Evolutionary conservation across 352 stramenopile genomes (phyloP).

Genomic region (Phytophthora capsici): DNA sequence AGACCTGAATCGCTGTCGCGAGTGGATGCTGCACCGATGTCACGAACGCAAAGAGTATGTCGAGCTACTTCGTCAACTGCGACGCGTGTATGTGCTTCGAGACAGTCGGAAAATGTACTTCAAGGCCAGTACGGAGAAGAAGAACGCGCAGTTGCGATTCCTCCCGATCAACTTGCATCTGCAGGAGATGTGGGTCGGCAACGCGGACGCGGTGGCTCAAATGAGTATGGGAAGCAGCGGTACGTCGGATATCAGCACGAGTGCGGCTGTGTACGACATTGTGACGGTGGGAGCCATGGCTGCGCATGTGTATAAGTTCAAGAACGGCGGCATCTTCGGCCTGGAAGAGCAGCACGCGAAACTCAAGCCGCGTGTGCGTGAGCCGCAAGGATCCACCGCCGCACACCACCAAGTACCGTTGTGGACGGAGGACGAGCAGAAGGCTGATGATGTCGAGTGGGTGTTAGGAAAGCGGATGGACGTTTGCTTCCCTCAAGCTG

Average conservation of each 20-base stretch:
- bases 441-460: slow-evolving; percentile 79
- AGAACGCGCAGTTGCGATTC: slow-evolving; percentile 80
- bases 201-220: slow-evolving; percentile 46
- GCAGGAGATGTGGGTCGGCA: slow-evolving; percentile 88
- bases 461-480: slow-evolving; percentile 85
- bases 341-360: slow-evolving; percentile 79
- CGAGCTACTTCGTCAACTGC: slow-evolving; percentile 61
- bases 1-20: slow-evolving; percentile 80
- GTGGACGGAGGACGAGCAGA: slow-evolving; percentile 86
- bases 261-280: slow-evolving; percentile 75
- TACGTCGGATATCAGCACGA: slow-evolving; percentile 36
- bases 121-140: slow-evolving; percentile 89
- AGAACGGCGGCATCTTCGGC: slow-evolving; percentile 82
- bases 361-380: slow-evolving; percentile 66
- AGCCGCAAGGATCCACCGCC: slow-evolving; percentile 48
- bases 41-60: slow-evolving; percentile 78
- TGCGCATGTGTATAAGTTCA: slow-evolving; percentile 90
- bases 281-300: slow-evolving; percentile 89
- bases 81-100: slow-evolving; percentile 69
- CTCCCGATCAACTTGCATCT: slow-evolving; percentile 87
- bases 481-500: slow-evolving; percentile 82
- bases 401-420: slow-evolving; percentile 71
- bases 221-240: slow-evolving; percentile 40
- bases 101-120: slow-evolving; percentile 85
- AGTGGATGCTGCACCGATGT: slow-evolving; percentile 84